phyloP scores from a whole-genome alignment of 805 yeast species.

The Kluyveromyces siamensis region DNA sequence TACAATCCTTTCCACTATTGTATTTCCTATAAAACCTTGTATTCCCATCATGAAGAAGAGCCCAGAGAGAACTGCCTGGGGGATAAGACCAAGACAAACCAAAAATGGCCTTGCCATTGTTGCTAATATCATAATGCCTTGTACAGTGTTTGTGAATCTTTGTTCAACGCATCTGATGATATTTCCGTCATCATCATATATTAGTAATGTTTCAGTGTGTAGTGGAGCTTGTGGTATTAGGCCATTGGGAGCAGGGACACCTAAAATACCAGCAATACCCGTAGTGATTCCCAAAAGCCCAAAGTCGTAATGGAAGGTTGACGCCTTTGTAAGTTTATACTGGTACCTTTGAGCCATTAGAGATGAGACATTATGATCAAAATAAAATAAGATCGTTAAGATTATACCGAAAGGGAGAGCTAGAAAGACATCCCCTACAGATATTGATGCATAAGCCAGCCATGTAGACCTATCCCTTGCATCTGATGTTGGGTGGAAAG shows the following conservation, averaged over 20 bases:
- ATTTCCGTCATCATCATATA: constrained; percentile 24
- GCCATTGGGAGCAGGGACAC: constrained; percentile 95
- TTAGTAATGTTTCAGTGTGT: constrained; percentile 72
- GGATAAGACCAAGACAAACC: constrained; percentile 71
- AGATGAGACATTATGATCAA: constrained; percentile 92
- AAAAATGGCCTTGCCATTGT: constrained; percentile 87
- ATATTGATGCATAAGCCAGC: constrained; percentile 32
- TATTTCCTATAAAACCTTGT: constrained; percentile 62
- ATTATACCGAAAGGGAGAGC: constrained; percentile 91
- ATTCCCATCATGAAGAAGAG: constrained; percentile 90
- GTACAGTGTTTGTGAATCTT: constrained; percentile 72
- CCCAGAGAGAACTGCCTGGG: constrained; percentile 90
- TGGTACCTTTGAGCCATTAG: constrained; percentile 82
- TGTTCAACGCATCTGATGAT: constrained; percentile 74
- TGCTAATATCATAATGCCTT: constrained; percentile 75
- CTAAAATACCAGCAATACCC: constrained; percentile 77
- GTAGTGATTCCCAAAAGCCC: constrained; percentile 77
- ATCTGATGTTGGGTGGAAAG: constrained; percentile 64
- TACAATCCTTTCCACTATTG: constrained; percentile 51
- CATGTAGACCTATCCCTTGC: constrained; percentile 24
- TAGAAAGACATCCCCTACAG: constrained; percentile 69
- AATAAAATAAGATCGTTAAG: constrained; percentile 76
- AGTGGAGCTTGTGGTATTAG: constrained; percentile 95
- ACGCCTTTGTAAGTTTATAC: constrained; percentile 75
- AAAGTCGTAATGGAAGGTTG: constrained; percentile 90